Evolutionary conservation across 805 yeast genomes (phyloP), one percentile per base, ranked within the genome.

Genomic region (Metschnikowia cerradonensis): DNA sequence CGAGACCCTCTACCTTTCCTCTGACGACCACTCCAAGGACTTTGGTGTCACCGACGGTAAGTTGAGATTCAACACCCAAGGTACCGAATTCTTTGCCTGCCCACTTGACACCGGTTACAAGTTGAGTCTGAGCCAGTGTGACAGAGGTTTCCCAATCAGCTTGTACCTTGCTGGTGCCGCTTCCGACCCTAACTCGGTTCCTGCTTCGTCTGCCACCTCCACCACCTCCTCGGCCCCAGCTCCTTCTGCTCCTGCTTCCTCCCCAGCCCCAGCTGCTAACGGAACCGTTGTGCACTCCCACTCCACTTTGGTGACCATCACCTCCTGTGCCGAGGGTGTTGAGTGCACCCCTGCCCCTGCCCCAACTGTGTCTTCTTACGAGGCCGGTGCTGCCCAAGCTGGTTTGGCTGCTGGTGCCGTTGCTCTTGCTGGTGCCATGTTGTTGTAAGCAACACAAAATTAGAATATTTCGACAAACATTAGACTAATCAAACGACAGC

Each of bases 151-250:
- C 32, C 22, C 49, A 15, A 47, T 59, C 26, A 17, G 15, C 45
- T 52, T 58, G 55, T 17, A 13, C 52, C 15, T 47, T 17, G 51
- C 46, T 2, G 51, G 35, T 13, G 52, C 43, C n/a, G 38, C 51
- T 6, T 13, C 40, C 14, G 40, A 37, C 22, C 59, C 59, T 40
- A 51, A 55, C 45, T 15, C 15, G 2, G 38, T 8, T n/a, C 31
- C 45, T 20, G 17, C 45, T 22, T 20, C 41, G 8, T 22, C 31
- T 20, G 41, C 31, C n/a, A 30, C 41, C 59, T 57, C 49, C 55
- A 67, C 31, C 53, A 34, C 60, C 55, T 52, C 67, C 62, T 46
- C 62, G 62, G 51, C 68, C 62, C 52, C 68, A 57, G 57, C 64
- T 55, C 47, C 62, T 43, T 40, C 63, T 55, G 48, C 62, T 48